These are phyloP conservation scores for Colletotrichum caudatum DNA, from an alignment of 2,329 filamentous ascomycete genomes.

Conservation along the genomic window DNA sequence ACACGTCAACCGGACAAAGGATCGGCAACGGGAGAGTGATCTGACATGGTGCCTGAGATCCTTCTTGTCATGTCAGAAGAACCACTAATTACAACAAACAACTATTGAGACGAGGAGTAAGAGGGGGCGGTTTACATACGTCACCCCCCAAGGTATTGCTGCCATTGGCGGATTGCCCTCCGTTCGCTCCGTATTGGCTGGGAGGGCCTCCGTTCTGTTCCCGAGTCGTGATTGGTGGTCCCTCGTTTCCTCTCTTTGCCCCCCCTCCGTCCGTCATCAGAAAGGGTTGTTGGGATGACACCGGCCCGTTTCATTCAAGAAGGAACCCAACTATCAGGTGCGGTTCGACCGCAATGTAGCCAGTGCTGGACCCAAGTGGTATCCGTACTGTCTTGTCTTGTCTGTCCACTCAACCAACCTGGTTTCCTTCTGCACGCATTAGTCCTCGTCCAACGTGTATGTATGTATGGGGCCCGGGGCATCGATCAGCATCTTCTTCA, in stretches of 20 bases:
- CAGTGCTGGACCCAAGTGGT: not conserved
- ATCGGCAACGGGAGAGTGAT: too few relatives aligned
- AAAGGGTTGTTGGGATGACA: too few relatives aligned
- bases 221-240: not conserved
- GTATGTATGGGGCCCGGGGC: too few relatives aligned
- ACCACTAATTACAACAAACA: too few relatives aligned
- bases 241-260: not conserved
- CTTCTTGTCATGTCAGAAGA: too few relatives aligned
- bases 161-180: not conserved
- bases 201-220: not conserved
- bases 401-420: too few relatives aligned
- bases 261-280: not conserved
- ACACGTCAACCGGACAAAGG: too few relatives aligned
- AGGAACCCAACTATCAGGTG: not conserved
- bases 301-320: not conserved
- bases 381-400: constrained; percentile 23
- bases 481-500: too few relatives aligned
- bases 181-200: not conserved
- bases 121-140: not conserved
- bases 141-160: too few relatives aligned
- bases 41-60: too few relatives aligned
- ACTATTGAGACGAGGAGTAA: too few relatives aligned
- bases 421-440: constrained; percentile 3
- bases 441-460: not conserved
- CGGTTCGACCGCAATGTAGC: not conserved